These are phyloP conservation scores for Backusella tarrabulga DNA, from an alignment of 192 early-diverging fungal genomes.

Conservation along the genomic window DNA sequence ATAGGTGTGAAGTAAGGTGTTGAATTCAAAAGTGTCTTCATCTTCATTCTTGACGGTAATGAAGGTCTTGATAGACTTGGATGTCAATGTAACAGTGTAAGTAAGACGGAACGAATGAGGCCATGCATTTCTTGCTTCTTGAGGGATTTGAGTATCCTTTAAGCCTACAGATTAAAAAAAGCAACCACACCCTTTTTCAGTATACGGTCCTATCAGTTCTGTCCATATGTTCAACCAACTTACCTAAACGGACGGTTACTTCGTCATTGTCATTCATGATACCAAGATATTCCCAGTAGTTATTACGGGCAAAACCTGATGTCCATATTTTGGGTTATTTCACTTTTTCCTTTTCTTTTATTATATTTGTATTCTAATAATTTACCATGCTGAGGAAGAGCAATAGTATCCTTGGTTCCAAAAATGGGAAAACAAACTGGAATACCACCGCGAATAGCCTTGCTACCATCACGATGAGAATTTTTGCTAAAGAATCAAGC, in stretches of 20 bases:
- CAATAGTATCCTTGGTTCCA: constrained; percentile 50
- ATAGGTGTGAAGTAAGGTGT: constrained; percentile 93
- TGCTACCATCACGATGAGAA: constrained; percentile 83
- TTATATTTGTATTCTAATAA: neutral
- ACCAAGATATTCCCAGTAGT: constrained; percentile 57
- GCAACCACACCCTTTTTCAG: neutral
- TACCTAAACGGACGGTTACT: constrained; percentile 52
- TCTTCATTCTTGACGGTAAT: constrained; percentile 79
- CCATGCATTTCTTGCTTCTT: constrained; percentile 58
- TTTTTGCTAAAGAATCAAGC: constrained; percentile 50
- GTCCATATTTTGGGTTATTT: neutral
- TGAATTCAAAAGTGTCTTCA: constrained; percentile 70
- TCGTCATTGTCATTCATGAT: constrained; percentile 47
- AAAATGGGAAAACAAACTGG: constrained; percentile 84
- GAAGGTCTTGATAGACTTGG: constrained; percentile 67
- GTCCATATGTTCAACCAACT: neutral
- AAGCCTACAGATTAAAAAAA: constrained; percentile 37
- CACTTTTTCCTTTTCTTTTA: neutral
- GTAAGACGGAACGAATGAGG: constrained; percentile 71
- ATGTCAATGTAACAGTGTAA: constrained; percentile 80
- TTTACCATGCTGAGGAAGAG: constrained; percentile 72
- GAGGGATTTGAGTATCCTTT: constrained; percentile 53
- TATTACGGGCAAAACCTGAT: constrained; percentile 50
- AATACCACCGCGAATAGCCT: constrained; percentile 90
- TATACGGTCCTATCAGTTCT: neutral